These are phyloP conservation scores for Bondarzewia mesenterica DNA, from an alignment of 1,284 basidiomycete genomes.

Conservation along the genomic window DNA sequence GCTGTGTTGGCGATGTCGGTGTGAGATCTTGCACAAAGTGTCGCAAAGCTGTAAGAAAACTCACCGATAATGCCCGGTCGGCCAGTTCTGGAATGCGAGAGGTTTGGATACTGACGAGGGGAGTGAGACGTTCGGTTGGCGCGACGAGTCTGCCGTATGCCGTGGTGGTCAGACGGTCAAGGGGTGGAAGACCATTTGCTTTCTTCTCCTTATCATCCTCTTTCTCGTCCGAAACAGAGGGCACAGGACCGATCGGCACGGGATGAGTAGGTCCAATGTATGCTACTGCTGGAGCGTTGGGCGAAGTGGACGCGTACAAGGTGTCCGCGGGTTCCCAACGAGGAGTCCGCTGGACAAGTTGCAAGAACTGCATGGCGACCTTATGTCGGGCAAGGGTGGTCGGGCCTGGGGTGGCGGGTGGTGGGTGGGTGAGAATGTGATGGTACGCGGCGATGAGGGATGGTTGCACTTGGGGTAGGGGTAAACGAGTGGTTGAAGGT, in stretches of 20 bases:
- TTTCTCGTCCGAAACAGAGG: slow-evolving; percentile 11
- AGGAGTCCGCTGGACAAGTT: slow-evolving; percentile 43
- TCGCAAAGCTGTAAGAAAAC: slow-evolving; percentile 17
- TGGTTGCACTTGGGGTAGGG: slow-evolving; percentile 45
- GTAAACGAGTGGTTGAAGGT: slow-evolving; percentile 21
- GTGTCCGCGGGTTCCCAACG: slow-evolving; percentile 64
- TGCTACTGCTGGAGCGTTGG: slow-evolving; percentile 49
- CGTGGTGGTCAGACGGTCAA: slow-evolving; percentile 30
- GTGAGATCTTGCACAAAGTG: not conserved
- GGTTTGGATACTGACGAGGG: slow-evolving; percentile 42
- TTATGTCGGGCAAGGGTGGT: slow-evolving; percentile 56
- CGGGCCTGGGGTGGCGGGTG: slow-evolving; percentile 30
- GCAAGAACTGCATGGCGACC: slow-evolving; percentile 58
- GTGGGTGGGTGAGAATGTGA: slow-evolving; percentile 60
- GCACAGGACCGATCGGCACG: slow-evolving; percentile 27
- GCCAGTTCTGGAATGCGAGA: slow-evolving; percentile 56
- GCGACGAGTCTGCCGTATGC: slow-evolving; percentile 38
- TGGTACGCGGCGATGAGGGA: slow-evolving; percentile 63
- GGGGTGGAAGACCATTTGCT: slow-evolving; percentile 37
- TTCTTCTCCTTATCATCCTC: slow-evolving; percentile 13
- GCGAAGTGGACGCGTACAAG: slow-evolving; percentile 45
- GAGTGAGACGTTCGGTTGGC: slow-evolving; percentile 41
- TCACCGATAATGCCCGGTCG: slow-evolving; percentile 51
- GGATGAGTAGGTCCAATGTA: slow-evolving; percentile 50
- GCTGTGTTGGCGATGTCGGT: not conserved